Conservation (phyloP, 768 basidiomycete genomes). For the Psilocybe tampanensis region DNA sequence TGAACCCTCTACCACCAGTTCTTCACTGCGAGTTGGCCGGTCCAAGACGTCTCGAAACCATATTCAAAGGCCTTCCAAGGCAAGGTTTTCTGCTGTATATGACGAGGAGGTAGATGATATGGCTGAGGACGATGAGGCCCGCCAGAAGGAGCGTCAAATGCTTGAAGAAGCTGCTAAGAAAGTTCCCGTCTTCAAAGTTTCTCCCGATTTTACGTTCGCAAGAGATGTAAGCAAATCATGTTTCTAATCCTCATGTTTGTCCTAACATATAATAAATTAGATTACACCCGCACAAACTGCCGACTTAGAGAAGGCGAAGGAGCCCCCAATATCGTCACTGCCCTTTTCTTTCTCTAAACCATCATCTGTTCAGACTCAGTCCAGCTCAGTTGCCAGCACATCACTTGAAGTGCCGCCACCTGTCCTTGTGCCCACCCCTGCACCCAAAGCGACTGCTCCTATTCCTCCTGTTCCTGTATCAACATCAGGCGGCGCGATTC, state of each 20-base stretch:
- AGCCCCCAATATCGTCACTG: constrained; percentile 64
- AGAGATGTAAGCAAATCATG: constrained; percentile 35
- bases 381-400: not conserved
- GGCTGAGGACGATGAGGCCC: constrained; percentile 37
- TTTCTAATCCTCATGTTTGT: constrained; percentile 2
- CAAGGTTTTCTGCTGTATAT: constrained; percentile 70
- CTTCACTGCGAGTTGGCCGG: constrained; percentile 70
- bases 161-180: constrained; percentile 60
- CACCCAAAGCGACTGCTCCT: constrained; percentile 3
- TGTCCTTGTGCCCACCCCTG: constrained; percentile 7
- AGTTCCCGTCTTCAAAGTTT: constrained; percentile 59
- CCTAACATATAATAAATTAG: constrained; percentile 28
- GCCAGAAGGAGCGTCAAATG: constrained; percentile 43
- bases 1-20: constrained; percentile 33
- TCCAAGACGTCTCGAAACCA: constrained; percentile 59
- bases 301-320: constrained; percentile 48
- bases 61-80: constrained; percentile 52
- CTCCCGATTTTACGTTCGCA: constrained; percentile 68
- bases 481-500: constrained; percentile 3
- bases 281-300: constrained; percentile 31
- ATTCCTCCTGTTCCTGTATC: not conserved
- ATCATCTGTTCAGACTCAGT: not conserved
- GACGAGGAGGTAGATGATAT: constrained; percentile 50
- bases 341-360: constrained; percentile 66
- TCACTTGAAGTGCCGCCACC: not conserved